phyloP scores from a whole-genome alignment of 1,284 basidiomycete species.

The Neotropicomus parvogracilis region DNA sequence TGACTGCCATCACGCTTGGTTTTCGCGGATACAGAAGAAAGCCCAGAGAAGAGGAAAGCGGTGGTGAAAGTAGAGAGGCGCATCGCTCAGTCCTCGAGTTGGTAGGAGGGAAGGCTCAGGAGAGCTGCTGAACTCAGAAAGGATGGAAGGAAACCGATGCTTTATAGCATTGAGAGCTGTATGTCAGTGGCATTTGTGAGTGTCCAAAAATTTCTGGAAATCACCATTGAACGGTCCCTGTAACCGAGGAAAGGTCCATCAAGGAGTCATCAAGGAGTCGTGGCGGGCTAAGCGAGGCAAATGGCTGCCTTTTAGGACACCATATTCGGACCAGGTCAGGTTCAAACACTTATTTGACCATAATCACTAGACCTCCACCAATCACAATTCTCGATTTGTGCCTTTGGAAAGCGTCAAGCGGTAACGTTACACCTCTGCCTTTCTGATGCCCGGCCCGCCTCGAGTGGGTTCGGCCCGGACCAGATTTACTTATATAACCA shows the following conservation, averaged over 20 bases:
- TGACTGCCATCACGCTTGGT: constrained; percentile 12
- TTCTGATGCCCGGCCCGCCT: no score
- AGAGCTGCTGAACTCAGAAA: constrained; percentile 4
- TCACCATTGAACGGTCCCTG: not conserved
- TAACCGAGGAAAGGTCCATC: not conserved
- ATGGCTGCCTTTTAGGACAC: no score
- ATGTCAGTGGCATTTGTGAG: not conserved
- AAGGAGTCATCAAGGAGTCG: no score
- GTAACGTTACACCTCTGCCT: no score
- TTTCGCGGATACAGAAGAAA: constrained; percentile 11
- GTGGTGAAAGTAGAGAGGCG: constrained; percentile 3
- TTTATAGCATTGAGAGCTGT: constrained; percentile 10
- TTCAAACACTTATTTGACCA: no score
- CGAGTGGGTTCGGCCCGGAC: no score
- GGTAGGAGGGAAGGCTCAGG: not conserved
- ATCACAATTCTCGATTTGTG: no score
- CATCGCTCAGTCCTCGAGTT: constrained; percentile 10
- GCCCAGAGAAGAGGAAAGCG: constrained; percentile 8
- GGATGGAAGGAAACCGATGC: not conserved
- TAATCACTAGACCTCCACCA: no score
- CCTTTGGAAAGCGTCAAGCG: no score
- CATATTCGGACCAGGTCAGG: no score
- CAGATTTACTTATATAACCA: no score
- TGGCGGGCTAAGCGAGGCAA: no score
- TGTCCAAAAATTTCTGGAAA: not conserved